Evolutionary conservation across 2,329 filamentous ascomycete genomes (phyloP).

Genomic region (Zymoseptoria ardabiliae): DNA sequence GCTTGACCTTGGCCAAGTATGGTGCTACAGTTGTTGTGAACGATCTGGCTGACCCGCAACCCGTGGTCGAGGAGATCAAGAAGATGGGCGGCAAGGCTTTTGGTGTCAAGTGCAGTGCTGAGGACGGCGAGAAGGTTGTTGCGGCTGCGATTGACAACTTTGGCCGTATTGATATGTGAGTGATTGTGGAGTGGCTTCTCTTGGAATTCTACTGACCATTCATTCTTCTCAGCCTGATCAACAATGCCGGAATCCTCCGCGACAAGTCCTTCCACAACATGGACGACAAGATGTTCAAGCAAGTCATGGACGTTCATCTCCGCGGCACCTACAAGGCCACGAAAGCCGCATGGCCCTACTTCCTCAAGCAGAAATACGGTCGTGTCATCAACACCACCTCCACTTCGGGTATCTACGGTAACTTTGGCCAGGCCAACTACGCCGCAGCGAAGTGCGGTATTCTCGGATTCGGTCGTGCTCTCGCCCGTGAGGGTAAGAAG

Average conservation of each 20-base stretch:
- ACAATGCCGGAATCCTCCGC: slow-evolving; percentile 95
- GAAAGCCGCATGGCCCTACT: slow-evolving; percentile 95
- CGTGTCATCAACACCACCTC: slow-evolving; percentile 95
- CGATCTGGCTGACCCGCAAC: slow-evolving; percentile 86
- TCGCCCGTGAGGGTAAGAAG: slow-evolving; percentile 88
- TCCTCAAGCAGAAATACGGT: slow-evolving; percentile 98
- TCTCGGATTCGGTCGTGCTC: slow-evolving; percentile 85
- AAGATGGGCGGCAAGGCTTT: slow-evolving; percentile 82
- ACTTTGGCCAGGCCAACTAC: slow-evolving; percentile 98
- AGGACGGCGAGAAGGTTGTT: slow-evolving; percentile 84
- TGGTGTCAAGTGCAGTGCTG: slow-evolving; percentile 86
- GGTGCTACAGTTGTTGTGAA: slow-evolving; percentile 88
- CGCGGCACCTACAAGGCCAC: slow-evolving; percentile 93
- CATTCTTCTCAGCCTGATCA: slow-evolving; percentile 54
- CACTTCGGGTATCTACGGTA: slow-evolving; percentile 95
- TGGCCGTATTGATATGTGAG: slow-evolving; percentile 75
- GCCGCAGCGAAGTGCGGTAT: slow-evolving; percentile 67
- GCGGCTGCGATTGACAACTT: slow-evolving; percentile 90
- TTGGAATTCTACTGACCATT: neutral
- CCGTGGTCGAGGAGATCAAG: slow-evolving; percentile 86
- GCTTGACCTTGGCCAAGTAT: slow-evolving; percentile 75
- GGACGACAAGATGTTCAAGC: slow-evolving; percentile 88
- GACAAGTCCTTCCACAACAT: slow-evolving; percentile 99
- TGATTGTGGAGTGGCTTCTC: neutral
- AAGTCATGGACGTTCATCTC: slow-evolving; percentile 86